Conservation (phyloP, 164 flowering plant species). For the Vitis rotundifolia region DNA sequence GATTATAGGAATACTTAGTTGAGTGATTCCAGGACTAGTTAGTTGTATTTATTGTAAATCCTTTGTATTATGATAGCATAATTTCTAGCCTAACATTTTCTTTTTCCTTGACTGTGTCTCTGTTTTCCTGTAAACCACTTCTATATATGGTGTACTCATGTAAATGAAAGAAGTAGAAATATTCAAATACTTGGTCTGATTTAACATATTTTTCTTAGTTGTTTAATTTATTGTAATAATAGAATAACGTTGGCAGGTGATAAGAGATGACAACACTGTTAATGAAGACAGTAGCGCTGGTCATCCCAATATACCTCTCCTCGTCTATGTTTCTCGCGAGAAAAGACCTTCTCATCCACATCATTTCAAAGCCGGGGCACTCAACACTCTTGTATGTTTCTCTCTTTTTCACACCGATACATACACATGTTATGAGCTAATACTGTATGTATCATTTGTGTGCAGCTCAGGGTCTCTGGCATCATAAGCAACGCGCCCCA, state of each 20-base stretch:
- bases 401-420: neutral
- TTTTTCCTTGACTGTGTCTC: too few species aligned
- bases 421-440: neutral
- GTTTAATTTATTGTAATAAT: neutral
- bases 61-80: too few species aligned
- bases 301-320: slow-evolving; percentile 32
- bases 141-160: too few species aligned
- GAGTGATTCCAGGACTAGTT: too few species aligned
- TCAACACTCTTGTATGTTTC: slow-evolving; percentile 45
- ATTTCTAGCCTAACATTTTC: too few species aligned
- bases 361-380: slow-evolving; percentile 64
- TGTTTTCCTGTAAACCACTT: too few species aligned
- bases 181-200: too few species aligned
- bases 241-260: slow-evolving; percentile 12
- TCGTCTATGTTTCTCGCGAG: slow-evolving; percentile 57
- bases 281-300: neutral
- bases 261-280: slow-evolving; percentile 2
- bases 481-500: slow-evolving; percentile 50
- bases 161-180: too few species aligned
- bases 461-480: slow-evolving; percentile 58
- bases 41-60: too few species aligned
- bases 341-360: slow-evolving; percentile 43
- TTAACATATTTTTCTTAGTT: too few species aligned
- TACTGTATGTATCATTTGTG: neutral
- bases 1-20: too few species aligned